phyloP scores from a whole-genome alignment of 2,329 filamentous ascomycete genomes.

The Arthrocladium fulminans region DNA sequence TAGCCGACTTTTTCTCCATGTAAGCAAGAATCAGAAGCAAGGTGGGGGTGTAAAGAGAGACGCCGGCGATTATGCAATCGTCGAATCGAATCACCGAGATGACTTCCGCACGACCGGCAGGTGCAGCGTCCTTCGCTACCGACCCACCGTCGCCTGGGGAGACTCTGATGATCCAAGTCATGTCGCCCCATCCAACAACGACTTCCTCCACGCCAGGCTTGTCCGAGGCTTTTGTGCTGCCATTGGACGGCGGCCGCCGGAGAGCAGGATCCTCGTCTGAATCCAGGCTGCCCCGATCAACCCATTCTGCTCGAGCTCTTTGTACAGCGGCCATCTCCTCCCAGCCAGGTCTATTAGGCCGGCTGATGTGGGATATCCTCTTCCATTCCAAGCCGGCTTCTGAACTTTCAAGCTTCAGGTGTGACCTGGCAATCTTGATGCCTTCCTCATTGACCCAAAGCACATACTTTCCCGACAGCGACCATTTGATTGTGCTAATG shows the following conservation, averaged over 20 bases:
- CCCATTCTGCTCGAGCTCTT: constrained; percentile 88
- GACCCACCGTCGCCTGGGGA: constrained; percentile 60
- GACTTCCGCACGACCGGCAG: constrained; percentile 73
- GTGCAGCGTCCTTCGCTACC: constrained; percentile 45
- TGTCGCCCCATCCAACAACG: constrained; percentile 90
- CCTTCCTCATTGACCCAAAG: constrained; percentile 95
- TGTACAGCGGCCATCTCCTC: constrained; percentile 94
- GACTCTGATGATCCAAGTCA: constrained; percentile 91
- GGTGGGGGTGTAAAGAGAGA: constrained; percentile 90
- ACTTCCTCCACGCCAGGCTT: constrained; percentile 57
- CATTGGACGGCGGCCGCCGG: constrained; percentile 31
- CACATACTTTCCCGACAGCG: constrained; percentile 80
- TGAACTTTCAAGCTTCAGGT: constrained; percentile 65
- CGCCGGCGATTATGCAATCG: constrained; percentile 95
- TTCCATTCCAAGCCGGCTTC: constrained; percentile 87
- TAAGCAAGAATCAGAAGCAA: constrained; percentile 88
- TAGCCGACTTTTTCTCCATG: constrained; percentile 62
- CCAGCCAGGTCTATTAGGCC: constrained; percentile 79
- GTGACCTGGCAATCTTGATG: constrained; percentile 94
- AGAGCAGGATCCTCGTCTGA: constrained; percentile 49
- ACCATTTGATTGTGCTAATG: constrained; percentile 92
- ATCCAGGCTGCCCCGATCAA: constrained; percentile 74
- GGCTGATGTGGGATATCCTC: constrained; percentile 81
- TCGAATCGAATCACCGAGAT: constrained; percentile 85
- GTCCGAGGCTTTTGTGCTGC: constrained; percentile 34